Base-by-base conservation (phyloP, 2,329 filamentous ascomycete species). In the Fusarium tanahbumbuense region DNA sequence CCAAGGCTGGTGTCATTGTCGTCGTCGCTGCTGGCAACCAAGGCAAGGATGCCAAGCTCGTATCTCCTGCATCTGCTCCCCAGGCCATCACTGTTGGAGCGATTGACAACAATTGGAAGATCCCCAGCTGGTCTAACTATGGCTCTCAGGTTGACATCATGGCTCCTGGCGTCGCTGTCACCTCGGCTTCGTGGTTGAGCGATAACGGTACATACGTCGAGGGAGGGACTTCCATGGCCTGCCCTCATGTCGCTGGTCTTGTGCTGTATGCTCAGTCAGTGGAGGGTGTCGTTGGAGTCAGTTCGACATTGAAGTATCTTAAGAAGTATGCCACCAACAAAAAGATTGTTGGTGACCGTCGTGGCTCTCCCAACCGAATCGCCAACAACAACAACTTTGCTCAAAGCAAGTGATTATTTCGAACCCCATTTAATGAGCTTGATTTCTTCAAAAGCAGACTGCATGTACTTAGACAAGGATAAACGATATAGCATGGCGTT, bases 201-300 rank as follows among this genome's bases (percentile, higher is more conserved):
- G 81, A 76, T 53, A 79, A 74, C 15, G 82, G 85, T 41, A 84
- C 77, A 30, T 81, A 81, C 60, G 81, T 75, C 44, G 82, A 88
- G 73, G 84, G 81, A 9, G 89, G 89, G 18, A 91, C 89, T 6
- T 88, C 85, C 15, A 91, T 91, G 88, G 87, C 89, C 9, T 79
- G 82, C 2, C 89, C 89, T 2, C 88, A 91, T 72, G 82, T 91
- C 58, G 81, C 86, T 37, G 89, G 89, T 25, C 80, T 91, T 20
- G 87, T 72, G n/a, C 76, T 82, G 15, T 83, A 83, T 75, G 77
- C 81, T 40, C 79, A 89, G 57, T 81, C 81, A 8, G 78, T 87
- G 8, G 78, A 85, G 60, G 78, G 80, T 22, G 50, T 76, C 25
- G 75, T 71, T 47, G 76, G 76, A 15, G 70, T 76, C 23, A 50